Base-by-base conservation (phyloP, 2,329 filamentous ascomycete genomes). In the Sporothrix variecibatus region DNA sequence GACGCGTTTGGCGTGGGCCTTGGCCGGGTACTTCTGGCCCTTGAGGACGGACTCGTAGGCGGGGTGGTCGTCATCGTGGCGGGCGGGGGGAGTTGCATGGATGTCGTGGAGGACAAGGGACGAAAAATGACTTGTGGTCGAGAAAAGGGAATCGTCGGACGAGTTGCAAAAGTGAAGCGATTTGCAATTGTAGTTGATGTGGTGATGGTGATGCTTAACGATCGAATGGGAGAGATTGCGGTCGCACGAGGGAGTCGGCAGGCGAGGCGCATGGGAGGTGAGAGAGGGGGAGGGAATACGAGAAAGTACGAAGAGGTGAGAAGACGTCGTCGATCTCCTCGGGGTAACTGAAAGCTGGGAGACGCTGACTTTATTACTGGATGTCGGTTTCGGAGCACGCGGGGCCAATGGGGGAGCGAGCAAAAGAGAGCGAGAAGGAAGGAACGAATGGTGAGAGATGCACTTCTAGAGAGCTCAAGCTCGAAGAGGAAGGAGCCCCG, bases 1-100 rank as follows among this genome's bases (percentile, higher is more conserved):
- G n/a, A 98, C 95, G 76, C 92, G 91, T 78, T 89, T 89, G 75
- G 93, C 94, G 83, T 99, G 96, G 38, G 88, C 87, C 85, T 98
- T 98, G 79, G 93, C 95, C 31, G 96, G 96, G 82, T 92, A 92
- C 80, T 91, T 92, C 8, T 38, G 20, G 77, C 86, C 88, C 84
- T 85, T 83, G 75, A 92, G 84, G 76, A 91, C 83, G 40, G 83
- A 81, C 67, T 89, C 72, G 75, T 77, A 77, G 20, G 51, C 56
- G 8, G 68, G 67, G 72, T 67, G 31, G 65, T 68, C 17, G 73
- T 72, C 74, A 75, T 77, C 3, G 67, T 62, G 60, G 51, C 17
- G 15, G 51, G 46, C 7, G 38, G 60, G n/a, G 20, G 40, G 20
- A 46, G 40, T n/a, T 15, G 53, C 43, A 46, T 72, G 23, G 75